Evolutionary conservation across 306 rosid species (phyloP).

Genomic region (Begonia loranthoides): DNA sequence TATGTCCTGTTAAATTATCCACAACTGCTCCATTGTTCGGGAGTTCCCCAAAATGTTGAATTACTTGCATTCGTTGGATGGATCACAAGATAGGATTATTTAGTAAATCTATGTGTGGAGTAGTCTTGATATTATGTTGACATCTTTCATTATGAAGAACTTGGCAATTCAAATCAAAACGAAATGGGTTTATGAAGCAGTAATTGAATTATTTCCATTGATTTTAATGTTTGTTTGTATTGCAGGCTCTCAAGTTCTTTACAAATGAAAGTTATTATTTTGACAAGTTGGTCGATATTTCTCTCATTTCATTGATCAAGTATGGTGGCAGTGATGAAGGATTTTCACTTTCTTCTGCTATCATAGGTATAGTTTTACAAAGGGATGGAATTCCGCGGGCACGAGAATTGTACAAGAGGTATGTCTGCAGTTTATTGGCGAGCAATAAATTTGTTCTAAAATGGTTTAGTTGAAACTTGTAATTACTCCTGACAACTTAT

Average conservation of each 20-base stretch:
- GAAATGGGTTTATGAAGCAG: too few relatives aligned
- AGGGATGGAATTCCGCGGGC: constrained; percentile 64
- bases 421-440: constrained; percentile 10
- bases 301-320: constrained; percentile 38
- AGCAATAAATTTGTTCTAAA: not conserved
- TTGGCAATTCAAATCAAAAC: too few relatives aligned
- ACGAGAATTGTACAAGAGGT: constrained; percentile 71
- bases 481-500: too few relatives aligned
- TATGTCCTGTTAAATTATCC: too few relatives aligned
- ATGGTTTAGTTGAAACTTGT: constrained; percentile 3
- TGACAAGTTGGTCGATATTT: constrained; percentile 57
- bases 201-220: too few relatives aligned
- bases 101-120: too few relatives aligned
- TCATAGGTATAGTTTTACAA: constrained; percentile 55
- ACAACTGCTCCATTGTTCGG: too few relatives aligned
- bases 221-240: constrained; percentile 2
- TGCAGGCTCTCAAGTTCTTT: constrained; percentile 68
- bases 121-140: too few relatives aligned
- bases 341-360: constrained; percentile 61
- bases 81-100: too few relatives aligned
- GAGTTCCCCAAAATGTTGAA: too few relatives aligned
- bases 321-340: constrained; percentile 73
- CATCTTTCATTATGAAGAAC: too few relatives aligned
- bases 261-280: constrained; percentile 42
- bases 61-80: too few relatives aligned